phyloP scores from a whole-genome alignment of 805 yeast genomes.

The Komagataella pastoris region DNA sequence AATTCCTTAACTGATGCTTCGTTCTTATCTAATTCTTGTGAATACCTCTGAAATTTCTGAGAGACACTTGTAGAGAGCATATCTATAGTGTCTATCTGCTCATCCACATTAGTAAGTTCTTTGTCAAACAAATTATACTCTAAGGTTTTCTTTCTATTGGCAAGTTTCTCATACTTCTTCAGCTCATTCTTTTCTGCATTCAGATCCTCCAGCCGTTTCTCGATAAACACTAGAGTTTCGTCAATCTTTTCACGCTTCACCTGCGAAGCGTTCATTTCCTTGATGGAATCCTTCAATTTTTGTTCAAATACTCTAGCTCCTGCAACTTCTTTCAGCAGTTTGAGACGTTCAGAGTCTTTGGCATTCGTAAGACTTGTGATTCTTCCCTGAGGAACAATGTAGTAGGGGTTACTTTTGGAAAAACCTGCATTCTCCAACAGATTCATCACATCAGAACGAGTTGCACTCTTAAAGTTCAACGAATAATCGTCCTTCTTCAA shows the following conservation, averaged over 20 bases:
- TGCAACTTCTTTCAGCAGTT: constrained; percentile 78
- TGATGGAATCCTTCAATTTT: constrained; percentile 63
- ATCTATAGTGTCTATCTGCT: constrained; percentile 48
- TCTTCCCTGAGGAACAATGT: constrained; percentile 94
- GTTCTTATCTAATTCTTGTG: constrained; percentile 44
- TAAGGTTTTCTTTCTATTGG: constrained; percentile 50
- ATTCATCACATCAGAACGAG: constrained; percentile 70
- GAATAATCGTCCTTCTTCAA: constrained; percentile 85
- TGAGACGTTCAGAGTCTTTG: constrained; percentile 69
- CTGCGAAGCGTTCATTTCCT: constrained; percentile 66
- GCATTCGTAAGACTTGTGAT: constrained; percentile 84
- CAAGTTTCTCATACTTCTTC: constrained; percentile 53
- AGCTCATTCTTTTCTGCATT: constrained; percentile 71
- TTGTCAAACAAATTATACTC: constrained; percentile 71
- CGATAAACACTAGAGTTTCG: constrained; percentile 57
- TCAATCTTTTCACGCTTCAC: constrained; percentile 60
- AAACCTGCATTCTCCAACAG: constrained; percentile 87
- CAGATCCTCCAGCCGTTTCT: constrained; percentile 62
- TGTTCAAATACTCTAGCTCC: constrained; percentile 88
- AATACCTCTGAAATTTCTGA: constrained; percentile 37
- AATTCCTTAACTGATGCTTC: constrained; percentile 37
- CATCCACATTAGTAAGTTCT: constrained; percentile 51
- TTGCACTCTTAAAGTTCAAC: constrained; percentile 65
- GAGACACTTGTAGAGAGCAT: constrained; percentile 36
- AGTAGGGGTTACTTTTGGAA: constrained; percentile 81